These are phyloP conservation scores for Trichophyton schoenleinii DNA, from an alignment of 2,329 filamentous ascomycete species.

Conservation along the genomic window DNA sequence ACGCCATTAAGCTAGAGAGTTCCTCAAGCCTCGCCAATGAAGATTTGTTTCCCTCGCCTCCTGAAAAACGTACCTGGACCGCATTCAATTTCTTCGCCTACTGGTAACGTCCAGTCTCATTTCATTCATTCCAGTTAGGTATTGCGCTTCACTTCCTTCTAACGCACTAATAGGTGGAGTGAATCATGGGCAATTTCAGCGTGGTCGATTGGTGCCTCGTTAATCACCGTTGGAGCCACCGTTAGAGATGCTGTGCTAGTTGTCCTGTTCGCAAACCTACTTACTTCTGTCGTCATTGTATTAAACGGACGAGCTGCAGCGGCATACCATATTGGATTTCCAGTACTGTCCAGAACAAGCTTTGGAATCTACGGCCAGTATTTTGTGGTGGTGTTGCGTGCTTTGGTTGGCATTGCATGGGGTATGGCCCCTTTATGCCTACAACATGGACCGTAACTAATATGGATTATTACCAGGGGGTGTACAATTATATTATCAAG, in stretches of 20 bases:
- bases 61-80: conserved; percentile 16
- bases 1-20: conserved; percentile 12
- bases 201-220: conserved; percentile 15
- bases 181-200: conserved; percentile 17
- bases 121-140: neutral
- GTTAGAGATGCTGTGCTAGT: conserved; percentile 16
- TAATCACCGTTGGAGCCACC: conserved; percentile 16
- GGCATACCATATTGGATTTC: conserved; percentile 15
- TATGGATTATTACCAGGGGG: conserved; percentile 10
- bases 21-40: conserved; percentile 16
- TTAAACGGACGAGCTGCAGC: conserved; percentile 15
- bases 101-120: conserved; percentile 10
- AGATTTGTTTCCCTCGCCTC: conserved; percentile 16
- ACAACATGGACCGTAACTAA: neutral
- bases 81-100: conserved; percentile 17
- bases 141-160: neutral
- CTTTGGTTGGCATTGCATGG: conserved; percentile 14
- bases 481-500: conserved; percentile 16
- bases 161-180: conserved; percentile 14
- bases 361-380: conserved; percentile 15
- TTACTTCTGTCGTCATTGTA: conserved; percentile 16
- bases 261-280: conserved; percentile 16
- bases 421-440: conserved; percentile 6
- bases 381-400: conserved; percentile 14
- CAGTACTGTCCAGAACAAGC: conserved; percentile 13